These are phyloP conservation scores for Lecanicillium sp. DNA, from an alignment of 2,329 filamentous ascomycete species.

Conservation along the genomic window DNA sequence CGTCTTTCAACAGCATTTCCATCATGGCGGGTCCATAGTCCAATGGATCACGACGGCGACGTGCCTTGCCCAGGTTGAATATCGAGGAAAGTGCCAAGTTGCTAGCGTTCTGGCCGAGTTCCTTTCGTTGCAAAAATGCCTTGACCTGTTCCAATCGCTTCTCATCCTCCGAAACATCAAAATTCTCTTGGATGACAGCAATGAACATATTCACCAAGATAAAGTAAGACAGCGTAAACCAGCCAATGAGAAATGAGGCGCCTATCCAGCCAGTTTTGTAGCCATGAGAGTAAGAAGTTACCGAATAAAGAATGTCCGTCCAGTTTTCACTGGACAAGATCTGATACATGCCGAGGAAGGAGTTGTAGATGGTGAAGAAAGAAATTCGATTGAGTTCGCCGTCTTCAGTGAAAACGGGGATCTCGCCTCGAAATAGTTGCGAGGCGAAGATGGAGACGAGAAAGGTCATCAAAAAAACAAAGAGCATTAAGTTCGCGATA, in stretches of 20 bases:
- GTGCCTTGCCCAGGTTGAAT: slow-evolving; percentile 56
- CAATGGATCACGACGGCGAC: slow-evolving; percentile 68
- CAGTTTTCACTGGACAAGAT: slow-evolving; percentile 94
- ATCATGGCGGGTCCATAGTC: slow-evolving; percentile 89
- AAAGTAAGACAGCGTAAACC: slow-evolving; percentile 94
- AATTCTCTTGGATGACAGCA: slow-evolving; percentile 99
- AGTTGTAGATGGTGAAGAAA: slow-evolving; percentile 89
- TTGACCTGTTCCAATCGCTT: slow-evolving; percentile 96
- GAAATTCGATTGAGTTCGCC: slow-evolving; percentile 63
- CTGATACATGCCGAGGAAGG: slow-evolving; percentile 97
- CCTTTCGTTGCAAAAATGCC: slow-evolving; percentile 86
- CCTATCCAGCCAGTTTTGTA: slow-evolving; percentile 85
- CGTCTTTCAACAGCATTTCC: slow-evolving; percentile 95
- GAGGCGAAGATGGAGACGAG: slow-evolving; percentile 88
- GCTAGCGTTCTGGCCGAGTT: slow-evolving; percentile 64
- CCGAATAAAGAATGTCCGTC: slow-evolving; percentile 80
- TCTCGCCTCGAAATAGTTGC: slow-evolving; percentile 85
- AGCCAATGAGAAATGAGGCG: slow-evolving; percentile 82
- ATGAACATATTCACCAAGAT: slow-evolving; percentile 99
- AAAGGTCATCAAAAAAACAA: slow-evolving; percentile 94
- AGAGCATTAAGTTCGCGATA: slow-evolving; percentile 90
- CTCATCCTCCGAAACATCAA: slow-evolving; percentile 96
- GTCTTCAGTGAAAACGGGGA: slow-evolving; percentile 57
- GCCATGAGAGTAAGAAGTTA: slow-evolving; percentile 61
- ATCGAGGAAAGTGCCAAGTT: slow-evolving; percentile 73